phyloP scores from a whole-genome alignment of 352 stramenopile genomes.

The Blastocystis sp. region DNA sequence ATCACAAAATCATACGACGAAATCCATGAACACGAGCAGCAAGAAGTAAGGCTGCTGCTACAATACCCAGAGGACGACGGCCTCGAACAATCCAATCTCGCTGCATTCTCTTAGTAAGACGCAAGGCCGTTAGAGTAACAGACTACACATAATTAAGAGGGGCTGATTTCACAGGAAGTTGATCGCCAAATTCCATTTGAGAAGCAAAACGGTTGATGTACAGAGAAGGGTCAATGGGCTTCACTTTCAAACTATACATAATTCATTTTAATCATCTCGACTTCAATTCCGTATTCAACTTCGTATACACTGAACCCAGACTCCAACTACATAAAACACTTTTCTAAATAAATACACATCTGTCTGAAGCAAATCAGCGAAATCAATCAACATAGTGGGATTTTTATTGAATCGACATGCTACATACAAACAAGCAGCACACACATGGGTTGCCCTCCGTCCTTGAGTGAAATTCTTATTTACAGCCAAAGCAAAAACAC shows the following conservation, averaged over 20 bases:
- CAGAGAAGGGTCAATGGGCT: constrained; percentile 94
- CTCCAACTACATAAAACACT: constrained; percentile 52
- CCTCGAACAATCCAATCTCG: constrained; percentile 97
- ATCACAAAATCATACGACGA: constrained; percentile 78
- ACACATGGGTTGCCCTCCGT: constrained; percentile 88
- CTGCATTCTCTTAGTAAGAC: constrained; percentile 93
- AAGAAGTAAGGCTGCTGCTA: constrained; percentile 91
- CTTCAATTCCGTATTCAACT: constrained; percentile 73
- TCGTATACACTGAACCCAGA: constrained; percentile 77
- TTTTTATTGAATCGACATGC: constrained; percentile 93
- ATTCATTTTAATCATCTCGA: constrained; percentile 78
- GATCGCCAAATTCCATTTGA: constrained; percentile 92
- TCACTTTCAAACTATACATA: constrained; percentile 87
- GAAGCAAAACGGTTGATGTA: constrained; percentile 96
- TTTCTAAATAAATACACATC: constrained; percentile 79
- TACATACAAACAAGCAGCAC: constrained; percentile 96
- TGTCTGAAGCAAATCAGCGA: constrained; percentile 95
- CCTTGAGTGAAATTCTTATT: constrained; percentile 91
- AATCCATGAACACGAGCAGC: constrained; percentile 90
- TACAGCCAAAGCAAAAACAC: constrained; percentile 90
- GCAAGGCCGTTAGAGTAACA: constrained; percentile 89
- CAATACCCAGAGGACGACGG: constrained; percentile 90
- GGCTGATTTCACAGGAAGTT: constrained; percentile 73
- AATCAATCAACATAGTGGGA: constrained; percentile 98
- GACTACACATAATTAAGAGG: constrained; percentile 74